These are phyloP conservation scores for Fusarium pseudonygamai DNA, from an alignment of 2,329 filamentous ascomycete genomes.

Conservation along the genomic window DNA sequence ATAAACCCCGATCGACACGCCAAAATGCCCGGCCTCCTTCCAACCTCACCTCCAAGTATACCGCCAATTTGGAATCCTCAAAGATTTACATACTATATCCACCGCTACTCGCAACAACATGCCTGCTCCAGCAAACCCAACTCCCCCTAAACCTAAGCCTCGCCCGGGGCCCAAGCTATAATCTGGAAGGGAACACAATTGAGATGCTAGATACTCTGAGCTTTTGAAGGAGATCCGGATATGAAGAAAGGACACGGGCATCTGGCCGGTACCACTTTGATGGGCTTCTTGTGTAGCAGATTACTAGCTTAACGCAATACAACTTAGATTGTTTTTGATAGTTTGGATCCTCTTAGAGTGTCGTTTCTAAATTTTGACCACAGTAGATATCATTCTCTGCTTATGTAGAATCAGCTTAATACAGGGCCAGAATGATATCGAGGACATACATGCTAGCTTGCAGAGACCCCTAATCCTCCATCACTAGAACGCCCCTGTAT, in stretches of 20 bases:
- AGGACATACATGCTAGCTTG: background rate
- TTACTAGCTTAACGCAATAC: background rate
- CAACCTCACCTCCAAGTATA: accelerated
- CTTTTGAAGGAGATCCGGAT: too few species aligned
- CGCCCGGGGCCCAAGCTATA: background rate
- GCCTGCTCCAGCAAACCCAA: background rate
- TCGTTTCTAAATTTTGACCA: accelerated
- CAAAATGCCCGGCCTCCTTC: accelerated
- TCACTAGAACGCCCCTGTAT: background rate
- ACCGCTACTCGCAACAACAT: accelerated
- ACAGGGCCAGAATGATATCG: accelerated
- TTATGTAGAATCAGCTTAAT: background rate
- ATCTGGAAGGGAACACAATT: background rate
- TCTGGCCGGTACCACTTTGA: accelerated
- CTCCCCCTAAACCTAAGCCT: background rate
- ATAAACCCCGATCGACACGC: background rate
- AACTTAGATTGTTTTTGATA: accelerated
- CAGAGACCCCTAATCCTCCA: background rate
- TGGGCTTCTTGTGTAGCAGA: too few species aligned
- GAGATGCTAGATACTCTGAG: too few species aligned
- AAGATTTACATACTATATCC: background rate
- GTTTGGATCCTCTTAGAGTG: background rate
- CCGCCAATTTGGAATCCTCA: accelerated
- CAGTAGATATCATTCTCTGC: too few species aligned
- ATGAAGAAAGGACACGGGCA: accelerated